phyloP scores from a whole-genome alignment of 1,284 basidiomycete genomes.

The Rhodotorula sp. region DNA sequence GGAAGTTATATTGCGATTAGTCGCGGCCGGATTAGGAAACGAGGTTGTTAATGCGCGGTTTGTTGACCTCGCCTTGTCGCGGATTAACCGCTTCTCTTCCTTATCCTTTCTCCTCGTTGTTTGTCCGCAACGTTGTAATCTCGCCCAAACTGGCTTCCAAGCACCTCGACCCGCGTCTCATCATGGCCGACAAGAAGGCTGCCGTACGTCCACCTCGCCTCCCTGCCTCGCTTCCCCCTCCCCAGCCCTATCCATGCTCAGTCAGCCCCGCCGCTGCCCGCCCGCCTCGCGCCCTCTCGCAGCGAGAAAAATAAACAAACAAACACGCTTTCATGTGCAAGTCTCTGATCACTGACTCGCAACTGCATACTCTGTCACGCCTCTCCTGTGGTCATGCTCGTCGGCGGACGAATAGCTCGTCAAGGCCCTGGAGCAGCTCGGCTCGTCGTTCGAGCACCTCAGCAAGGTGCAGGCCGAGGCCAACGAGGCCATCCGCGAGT shows the following conservation, averaged over 20 bases:
- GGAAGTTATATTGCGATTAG: neutral
- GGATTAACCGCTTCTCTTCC: neutral
- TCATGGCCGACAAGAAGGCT: slow-evolving; percentile 26
- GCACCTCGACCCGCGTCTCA: slow-evolving; percentile 9
- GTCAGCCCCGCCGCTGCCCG: no score
- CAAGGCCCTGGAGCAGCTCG: slow-evolving; percentile 16
- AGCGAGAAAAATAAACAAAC: neutral
- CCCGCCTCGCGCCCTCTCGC: neutral
- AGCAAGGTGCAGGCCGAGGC: slow-evolving; percentile 51
- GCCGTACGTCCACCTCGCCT: slow-evolving; percentile 13
- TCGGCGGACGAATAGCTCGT: slow-evolving; percentile 1
- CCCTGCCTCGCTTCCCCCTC: neutral
- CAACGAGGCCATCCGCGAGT: slow-evolving; percentile 49
- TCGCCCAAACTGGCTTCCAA: slow-evolving; percentile 6
- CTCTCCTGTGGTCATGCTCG: neutral
- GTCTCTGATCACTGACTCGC: no score
- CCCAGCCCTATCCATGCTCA: slow-evolving; percentile 1
- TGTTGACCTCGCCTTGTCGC: neutral
- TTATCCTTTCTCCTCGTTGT: neutral
- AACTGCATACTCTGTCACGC: no score
- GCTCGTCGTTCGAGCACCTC: slow-evolving; percentile 49
- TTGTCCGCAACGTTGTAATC: no score
- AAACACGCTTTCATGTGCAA: no score
- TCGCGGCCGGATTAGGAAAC: neutral
- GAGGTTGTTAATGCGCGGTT: neutral